Percentiles rank a stretch among this genome's conserved stretches.
These are phyloP conservation scores for Prunus davidiana DNA, from an alignment of 306 rosid genomes.

Conservation along the genomic window DNA sequence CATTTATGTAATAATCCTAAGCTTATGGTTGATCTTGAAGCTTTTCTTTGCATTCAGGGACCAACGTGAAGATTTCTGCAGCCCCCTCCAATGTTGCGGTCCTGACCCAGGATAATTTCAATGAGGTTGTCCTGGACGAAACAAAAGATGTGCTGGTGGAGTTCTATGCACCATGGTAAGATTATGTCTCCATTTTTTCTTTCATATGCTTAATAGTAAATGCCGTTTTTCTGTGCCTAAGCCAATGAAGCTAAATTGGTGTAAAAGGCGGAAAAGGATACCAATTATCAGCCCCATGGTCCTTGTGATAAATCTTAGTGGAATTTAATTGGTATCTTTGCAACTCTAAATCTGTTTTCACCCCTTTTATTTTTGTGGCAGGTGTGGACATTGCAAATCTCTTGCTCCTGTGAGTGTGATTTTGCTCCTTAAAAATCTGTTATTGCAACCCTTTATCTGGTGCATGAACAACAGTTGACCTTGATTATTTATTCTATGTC, in stretches of 20 bases:
- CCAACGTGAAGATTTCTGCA: conserved; percentile 77
- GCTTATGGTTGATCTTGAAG: conserved; percentile 18
- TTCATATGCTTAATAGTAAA: background rate
- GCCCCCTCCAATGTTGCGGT: conserved; percentile 62
- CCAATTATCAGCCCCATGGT: background rate
- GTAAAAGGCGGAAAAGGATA: background rate
- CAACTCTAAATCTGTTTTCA: conserved; percentile 5
- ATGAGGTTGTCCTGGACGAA: conserved; percentile 67
- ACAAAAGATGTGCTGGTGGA: conserved; percentile 87
- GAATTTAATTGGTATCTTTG: background rate
- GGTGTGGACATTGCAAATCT: conserved; percentile 97
- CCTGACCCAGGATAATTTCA: conserved; percentile 58
- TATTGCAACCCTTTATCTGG: conserved; percentile 12
- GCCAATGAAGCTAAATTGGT: background rate
- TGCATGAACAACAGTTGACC: conserved; percentile 9
- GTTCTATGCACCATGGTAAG: conserved; percentile 95
- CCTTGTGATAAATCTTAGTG: background rate
- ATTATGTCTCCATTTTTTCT: conserved; percentile 9
- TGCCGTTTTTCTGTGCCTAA: background rate
- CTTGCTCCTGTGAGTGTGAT: conserved; percentile 80
- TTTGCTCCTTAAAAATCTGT: conserved; percentile 13
- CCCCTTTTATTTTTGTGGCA: conserved; percentile 24
- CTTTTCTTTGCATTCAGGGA: conserved; percentile 48
- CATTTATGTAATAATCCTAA: background rate
- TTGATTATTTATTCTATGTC: conserved; percentile 18